Conservation (phyloP, 139 green algal species). For the Nannochloris sp. region DNA sequence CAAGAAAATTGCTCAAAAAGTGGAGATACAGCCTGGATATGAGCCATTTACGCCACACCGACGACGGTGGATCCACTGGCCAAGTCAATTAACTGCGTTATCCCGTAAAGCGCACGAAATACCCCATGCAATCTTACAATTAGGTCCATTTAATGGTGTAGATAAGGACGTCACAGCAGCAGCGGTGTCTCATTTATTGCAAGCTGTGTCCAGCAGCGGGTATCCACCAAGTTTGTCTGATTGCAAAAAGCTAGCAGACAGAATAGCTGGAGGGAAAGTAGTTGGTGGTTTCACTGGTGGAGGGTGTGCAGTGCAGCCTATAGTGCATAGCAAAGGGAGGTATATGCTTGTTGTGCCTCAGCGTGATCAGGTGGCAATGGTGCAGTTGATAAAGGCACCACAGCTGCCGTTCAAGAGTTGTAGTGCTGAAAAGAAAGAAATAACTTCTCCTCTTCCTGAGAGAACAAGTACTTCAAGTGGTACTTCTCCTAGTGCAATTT, state of each 20-base stretch:
- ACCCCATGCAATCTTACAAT: neutral
- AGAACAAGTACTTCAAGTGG: neutral
- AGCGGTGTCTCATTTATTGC: neutral
- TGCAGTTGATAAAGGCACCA: neutral
- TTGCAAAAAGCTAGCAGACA: neutral
- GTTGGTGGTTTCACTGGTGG: neutral
- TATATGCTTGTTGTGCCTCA: neutral
- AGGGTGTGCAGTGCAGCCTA: slow-evolving; percentile 5
- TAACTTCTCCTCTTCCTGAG: neutral
- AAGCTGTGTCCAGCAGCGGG: slow-evolving; percentile 2
- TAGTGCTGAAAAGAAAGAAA: neutral
- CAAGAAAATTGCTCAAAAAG: neutral
- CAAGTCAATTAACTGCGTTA: neutral
- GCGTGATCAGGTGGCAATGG: neutral
- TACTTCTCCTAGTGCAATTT: no score
- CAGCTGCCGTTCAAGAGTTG: neutral
- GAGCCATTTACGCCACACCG: neutral
- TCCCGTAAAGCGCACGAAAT: neutral
- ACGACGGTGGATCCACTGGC: neutral
- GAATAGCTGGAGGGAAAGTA: neutral
- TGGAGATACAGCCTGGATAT: neutral
- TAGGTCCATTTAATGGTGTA: neutral
- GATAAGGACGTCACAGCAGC: neutral
- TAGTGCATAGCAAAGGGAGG: slow-evolving; percentile 1
- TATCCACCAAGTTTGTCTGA: neutral